Evolutionary conservation across 2,329 filamentous ascomycete genomes (phyloP), one percentile per base, ranked within the genome.

Genomic region (Hymenoscyphus occultus): DNA sequence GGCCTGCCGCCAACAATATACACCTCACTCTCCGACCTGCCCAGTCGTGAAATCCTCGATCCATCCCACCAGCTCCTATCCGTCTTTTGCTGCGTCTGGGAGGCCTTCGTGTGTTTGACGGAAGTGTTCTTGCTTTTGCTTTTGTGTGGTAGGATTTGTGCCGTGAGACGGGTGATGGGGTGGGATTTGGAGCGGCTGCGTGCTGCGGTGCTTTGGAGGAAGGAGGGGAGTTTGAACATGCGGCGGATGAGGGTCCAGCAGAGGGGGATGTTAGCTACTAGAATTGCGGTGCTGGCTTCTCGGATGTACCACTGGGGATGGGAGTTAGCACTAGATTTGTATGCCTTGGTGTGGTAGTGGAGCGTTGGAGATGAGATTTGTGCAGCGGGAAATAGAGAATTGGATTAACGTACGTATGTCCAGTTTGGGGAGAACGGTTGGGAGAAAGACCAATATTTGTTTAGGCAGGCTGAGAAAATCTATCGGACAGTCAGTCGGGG

Each of bases 201-300:
- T 14, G 40, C 56, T 7, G 22, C 14, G 16, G 58, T 42, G 10
- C 39, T 59, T 56, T 64, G 61, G 39, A 67, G 67, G 65, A 74
- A 74, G 7, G 71, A 64, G 22, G 65, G 67, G 19, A 74, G 65
- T 13, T 72, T 71, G 69, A 81, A 77, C 63, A 77, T 71, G 60
- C 80, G 77, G 35, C 80, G 78, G 56, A 84, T 71, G 14, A 85
- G 76, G 0, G 81, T 79, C 82, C 83, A 86, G 62, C 84, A 79
- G 59, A 81, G 77, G 0, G 83, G 83, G 2, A 85, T 74, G 69
- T 85, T 86, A 67, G 81, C 78, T 10, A 85, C 82, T 65, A 81
- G 80, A 5, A 85, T 77, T 7, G 82, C 83, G 1, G 83, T 81
- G 32, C 77, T 80, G 10, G 82, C 80, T 77, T 86, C 83, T 63